phyloP scores from a whole-genome alignment of 495 filamentous ascomycete species.

The Penicillium paxilli region DNA sequence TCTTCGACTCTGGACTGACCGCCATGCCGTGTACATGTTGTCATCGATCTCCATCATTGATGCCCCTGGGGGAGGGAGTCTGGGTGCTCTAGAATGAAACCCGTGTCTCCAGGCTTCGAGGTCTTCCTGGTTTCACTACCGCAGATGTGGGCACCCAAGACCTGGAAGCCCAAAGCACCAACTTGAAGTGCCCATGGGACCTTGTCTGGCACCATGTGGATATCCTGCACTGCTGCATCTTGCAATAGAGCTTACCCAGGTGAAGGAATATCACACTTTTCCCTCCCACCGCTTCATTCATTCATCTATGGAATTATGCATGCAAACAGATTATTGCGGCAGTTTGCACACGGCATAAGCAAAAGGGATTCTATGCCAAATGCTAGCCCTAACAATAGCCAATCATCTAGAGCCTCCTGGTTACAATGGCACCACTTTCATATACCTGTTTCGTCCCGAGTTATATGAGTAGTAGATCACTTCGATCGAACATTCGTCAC shows the following conservation, averaged over 20 bases:
- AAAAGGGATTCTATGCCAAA: conserved; percentile 1
- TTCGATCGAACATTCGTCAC: not conserved
- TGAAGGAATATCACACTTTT: conserved; percentile 34
- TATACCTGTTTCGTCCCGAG: not conserved
- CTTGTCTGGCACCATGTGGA: conserved; percentile 48
- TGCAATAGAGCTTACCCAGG: not conserved
- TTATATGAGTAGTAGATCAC: not conserved
- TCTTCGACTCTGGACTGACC: conserved; percentile 27
- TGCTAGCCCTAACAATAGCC: conserved; percentile 11
- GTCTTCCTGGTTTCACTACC: conserved; percentile 36
- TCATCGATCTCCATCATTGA: conserved; percentile 13
- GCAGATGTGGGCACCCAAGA: conserved; percentile 35
- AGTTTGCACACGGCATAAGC: conserved; percentile 11
- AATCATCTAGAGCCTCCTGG: conserved; percentile 18
- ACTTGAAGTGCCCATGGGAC: conserved; percentile 29
- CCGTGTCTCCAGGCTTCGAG: conserved; percentile 33
- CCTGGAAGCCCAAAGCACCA: conserved; percentile 18
- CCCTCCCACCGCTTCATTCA: conserved; percentile 8
- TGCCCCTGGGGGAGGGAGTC: conserved; percentile 9
- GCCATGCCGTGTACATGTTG: conserved; percentile 22
- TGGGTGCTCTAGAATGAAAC: conserved; percentile 7
- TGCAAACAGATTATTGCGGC: conserved; percentile 36
- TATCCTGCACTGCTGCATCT: conserved; percentile 48
- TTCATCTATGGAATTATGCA: conserved; percentile 7
- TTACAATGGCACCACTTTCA: not conserved